Conservation (phyloP, 2,329 filamentous ascomycete genomes). For the Cladosporium sp. region DNA sequence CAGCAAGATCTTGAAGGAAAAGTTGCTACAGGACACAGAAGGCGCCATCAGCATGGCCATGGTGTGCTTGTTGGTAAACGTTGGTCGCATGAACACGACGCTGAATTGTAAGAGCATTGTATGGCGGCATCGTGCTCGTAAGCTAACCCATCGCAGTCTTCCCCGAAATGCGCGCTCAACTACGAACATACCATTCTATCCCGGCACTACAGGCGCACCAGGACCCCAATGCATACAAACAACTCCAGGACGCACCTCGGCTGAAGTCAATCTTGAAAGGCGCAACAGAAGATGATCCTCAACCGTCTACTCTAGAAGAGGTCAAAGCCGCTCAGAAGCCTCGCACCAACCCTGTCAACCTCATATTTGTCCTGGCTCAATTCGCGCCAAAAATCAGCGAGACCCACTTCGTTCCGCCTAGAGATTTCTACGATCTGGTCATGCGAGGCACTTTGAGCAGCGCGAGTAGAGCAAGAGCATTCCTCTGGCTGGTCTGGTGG, state of each 20-base stretch:
- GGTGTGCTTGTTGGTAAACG: conserved; percentile 95
- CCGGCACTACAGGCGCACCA: conserved; percentile 92
- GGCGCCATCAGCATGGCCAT: conserved; percentile 98
- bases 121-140: not conserved
- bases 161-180: conserved; percentile 95
- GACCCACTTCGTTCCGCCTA: conserved; percentile 76
- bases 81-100: conserved; percentile 98
- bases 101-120: conserved; percentile 71
- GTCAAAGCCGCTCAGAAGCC: conserved; percentile 66
- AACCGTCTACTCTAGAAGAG: conserved; percentile 78
- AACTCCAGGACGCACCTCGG: conserved; percentile 90
- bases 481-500: conserved; percentile 99
- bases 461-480: conserved; percentile 76
- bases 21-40: conserved; percentile 84
- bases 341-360: conserved; percentile 94
- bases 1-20: conserved; percentile 96
- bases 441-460: conserved; percentile 86
- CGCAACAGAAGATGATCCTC: conserved; percentile 82
- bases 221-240: conserved; percentile 94
- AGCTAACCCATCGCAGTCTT: conserved; percentile 63
- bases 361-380: conserved; percentile 90
- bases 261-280: conserved; percentile 97
- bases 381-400: conserved; percentile 90
- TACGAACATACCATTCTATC: conserved; percentile 96
- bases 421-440: conserved; percentile 94